Conservation (phyloP, 2,329 filamentous ascomycete genomes). For the Verticillium albo-atrum region DNA sequence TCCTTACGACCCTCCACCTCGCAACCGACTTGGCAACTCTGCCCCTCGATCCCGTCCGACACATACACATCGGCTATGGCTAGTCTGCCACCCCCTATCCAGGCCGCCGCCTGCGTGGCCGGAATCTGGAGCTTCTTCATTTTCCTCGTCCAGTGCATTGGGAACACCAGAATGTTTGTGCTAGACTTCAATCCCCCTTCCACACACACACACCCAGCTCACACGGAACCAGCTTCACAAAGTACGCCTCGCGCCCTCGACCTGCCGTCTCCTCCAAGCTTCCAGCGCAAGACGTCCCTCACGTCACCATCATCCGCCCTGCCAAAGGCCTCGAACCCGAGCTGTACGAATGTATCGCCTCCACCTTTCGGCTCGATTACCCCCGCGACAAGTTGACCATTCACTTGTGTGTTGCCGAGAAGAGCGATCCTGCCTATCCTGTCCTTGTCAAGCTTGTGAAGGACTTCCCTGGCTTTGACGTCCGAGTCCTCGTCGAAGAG, state of each 20-base stretch:
- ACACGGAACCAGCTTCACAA: constrained; percentile 37
- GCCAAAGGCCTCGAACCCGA: constrained; percentile 88
- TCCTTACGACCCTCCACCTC: neutral
- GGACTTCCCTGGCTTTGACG: constrained; percentile 70
- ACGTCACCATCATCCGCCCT: constrained; percentile 87
- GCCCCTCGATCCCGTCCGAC: neutral
- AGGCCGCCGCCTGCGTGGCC: constrained; percentile 40
- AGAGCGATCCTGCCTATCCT: constrained; percentile 71
- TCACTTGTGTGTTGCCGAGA: constrained; percentile 74
- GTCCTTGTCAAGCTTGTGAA: constrained; percentile 65
- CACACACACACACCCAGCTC: neutral
- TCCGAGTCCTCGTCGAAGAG: constrained; percentile 71
- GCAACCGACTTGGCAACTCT: neutral
- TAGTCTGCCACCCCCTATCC: constrained; percentile 18
- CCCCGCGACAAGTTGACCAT: constrained; percentile 71
- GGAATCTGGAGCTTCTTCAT: constrained; percentile 50
- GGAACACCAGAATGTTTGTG: constrained; percentile 51
- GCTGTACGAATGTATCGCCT: constrained; percentile 87
- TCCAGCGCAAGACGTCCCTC: constrained; percentile 56
- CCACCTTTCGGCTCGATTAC: constrained; percentile 80
- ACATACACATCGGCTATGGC: constrained; percentile 2
- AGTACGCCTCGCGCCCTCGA: constrained; percentile 46
- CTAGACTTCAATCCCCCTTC: neutral
- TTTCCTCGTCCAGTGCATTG: constrained; percentile 49
- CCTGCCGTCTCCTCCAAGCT: constrained; percentile 48